These are phyloP conservation scores for Stropharia rugosoannulata DNA, from an alignment of 768 basidiomycete species.

Conservation along the genomic window DNA sequence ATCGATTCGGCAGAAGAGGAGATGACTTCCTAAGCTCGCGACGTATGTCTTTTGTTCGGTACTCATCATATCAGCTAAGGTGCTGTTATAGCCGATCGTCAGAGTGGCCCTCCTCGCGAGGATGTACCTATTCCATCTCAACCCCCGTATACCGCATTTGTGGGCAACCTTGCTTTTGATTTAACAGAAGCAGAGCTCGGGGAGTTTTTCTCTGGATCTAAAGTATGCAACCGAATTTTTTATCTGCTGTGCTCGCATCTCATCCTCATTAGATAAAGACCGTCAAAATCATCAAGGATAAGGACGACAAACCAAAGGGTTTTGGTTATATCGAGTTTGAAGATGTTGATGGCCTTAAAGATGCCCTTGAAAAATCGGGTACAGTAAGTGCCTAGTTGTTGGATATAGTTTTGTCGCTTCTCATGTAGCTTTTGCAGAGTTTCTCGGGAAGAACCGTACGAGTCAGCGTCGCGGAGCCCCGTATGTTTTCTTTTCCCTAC, in stretches of 20 bases:
- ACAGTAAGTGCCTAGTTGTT: conserved; percentile 44
- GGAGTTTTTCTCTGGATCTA: conserved; percentile 69
- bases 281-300: conserved; percentile 90
- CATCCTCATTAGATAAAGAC: conserved; percentile 59
- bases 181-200: conserved; percentile 81
- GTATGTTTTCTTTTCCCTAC: conserved; percentile 50
- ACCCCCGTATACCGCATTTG: conserved; percentile 95
- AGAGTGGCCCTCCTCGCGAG: conserved; percentile 60
- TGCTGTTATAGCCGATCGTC: conserved; percentile 48
- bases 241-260: background rate
- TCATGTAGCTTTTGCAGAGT: conserved; percentile 35
- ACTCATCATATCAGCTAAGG: conserved; percentile 7
- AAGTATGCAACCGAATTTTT: conserved; percentile 40
- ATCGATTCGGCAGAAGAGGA: conserved; percentile 48
- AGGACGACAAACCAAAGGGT: conserved; percentile 94
- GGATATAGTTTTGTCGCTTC: background rate
- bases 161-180: conserved; percentile 96
- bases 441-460: conserved; percentile 81
- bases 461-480: conserved; percentile 94
- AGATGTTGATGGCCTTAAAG: conserved; percentile 83
- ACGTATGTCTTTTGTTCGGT: conserved; percentile 40
- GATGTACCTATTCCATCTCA: conserved; percentile 94
- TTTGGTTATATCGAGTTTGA: conserved; percentile 97
- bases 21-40: conserved; percentile 65
- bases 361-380: conserved; percentile 72